Percentiles rank a stretch among this genome's conserved stretches.
These are phyloP conservation scores for Niebla homalea DNA, from an alignment of 495 filamentous ascomycete genomes.

Conservation along the genomic window DNA sequence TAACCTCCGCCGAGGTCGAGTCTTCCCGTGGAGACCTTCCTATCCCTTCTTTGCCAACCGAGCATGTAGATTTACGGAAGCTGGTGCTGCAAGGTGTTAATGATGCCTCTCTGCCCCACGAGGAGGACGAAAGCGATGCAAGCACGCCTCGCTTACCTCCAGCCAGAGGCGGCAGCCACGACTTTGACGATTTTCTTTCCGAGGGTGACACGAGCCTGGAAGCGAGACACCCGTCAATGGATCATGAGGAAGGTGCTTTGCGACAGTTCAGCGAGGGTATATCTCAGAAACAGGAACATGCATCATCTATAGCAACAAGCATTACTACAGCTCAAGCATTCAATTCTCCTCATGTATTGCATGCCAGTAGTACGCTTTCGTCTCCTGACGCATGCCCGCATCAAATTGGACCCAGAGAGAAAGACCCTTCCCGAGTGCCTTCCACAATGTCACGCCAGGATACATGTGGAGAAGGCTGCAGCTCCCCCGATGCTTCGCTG, in stretches of 20 bases:
- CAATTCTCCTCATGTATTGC: neutral
- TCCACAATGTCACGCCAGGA: no score
- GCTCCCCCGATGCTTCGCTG: no score
- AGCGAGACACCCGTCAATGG: neutral
- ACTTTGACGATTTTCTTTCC: slow-evolving; percentile 4
- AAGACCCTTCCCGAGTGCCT: no score
- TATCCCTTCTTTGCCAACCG: slow-evolving; percentile 12
- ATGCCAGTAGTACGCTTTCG: neutral
- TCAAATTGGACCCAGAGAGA: neutral
- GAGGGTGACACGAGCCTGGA: neutral
- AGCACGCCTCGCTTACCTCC: slow-evolving; percentile 38
- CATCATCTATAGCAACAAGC: no score
- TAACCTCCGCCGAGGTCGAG: slow-evolving; percentile 28
- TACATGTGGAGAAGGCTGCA: no score
- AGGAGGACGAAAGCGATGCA: slow-evolving; percentile 13
- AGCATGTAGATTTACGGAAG: slow-evolving; percentile 23
- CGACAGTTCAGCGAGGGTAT: no score
- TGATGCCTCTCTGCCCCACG: slow-evolving; percentile 16
- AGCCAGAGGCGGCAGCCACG: slow-evolving; percentile 6
- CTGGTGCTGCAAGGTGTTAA: slow-evolving; percentile 28
- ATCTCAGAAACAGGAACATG: no score
- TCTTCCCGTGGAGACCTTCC: slow-evolving; percentile 17
- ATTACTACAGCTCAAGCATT: no score
- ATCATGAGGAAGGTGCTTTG: no score
- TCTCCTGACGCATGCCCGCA: neutral